These are phyloP conservation scores for Dioszegia hungarica DNA, from an alignment of 768 basidiomycete genomes.

Conservation along the genomic window DNA sequence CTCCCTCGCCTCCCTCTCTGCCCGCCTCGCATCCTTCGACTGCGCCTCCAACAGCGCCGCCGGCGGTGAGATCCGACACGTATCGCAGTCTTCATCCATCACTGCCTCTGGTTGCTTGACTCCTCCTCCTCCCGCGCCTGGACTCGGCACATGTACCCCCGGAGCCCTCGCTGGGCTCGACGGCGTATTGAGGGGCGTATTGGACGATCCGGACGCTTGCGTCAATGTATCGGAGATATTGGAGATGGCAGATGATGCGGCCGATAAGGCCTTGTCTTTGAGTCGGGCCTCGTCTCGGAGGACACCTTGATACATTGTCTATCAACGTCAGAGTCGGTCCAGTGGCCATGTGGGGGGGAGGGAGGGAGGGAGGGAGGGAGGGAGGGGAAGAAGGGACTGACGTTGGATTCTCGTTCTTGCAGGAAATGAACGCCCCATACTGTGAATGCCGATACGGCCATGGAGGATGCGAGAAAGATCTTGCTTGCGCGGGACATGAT, in stretches of 20 bases:
- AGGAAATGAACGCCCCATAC: conserved; percentile 88
- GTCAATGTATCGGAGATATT: neutral
- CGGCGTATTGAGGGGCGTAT: conserved; percentile 18
- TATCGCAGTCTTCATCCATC: conserved; percentile 34
- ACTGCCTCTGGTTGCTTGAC: conserved; percentile 25
- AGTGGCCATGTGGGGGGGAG: too few species aligned
- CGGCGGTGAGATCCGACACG: conserved; percentile 36
- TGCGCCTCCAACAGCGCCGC: conserved; percentile 31
- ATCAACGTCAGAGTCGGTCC: neutral
- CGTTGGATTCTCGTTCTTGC: conserved; percentile 76
- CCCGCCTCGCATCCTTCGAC: conserved; percentile 20
- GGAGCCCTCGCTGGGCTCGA: conserved; percentile 19
- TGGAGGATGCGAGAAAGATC: conserved; percentile 64
- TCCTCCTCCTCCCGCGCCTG: neutral
- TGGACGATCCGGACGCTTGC: neutral
- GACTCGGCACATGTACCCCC: neutral
- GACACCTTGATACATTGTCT: conserved; percentile 92
- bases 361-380: neutral
- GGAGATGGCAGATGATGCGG: neutral
- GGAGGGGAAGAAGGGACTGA: conserved; percentile 42
- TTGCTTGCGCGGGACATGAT: conserved; percentile 67
- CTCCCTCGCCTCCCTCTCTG: conserved; percentile 26
- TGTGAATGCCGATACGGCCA: conserved; percentile 62
- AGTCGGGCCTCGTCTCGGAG: conserved; percentile 79
- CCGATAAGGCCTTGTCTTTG: conserved; percentile 55